Base-by-base conservation (phyloP, 2,329 filamentous ascomycete genomes). In the Didymellaceae sp. region DNA sequence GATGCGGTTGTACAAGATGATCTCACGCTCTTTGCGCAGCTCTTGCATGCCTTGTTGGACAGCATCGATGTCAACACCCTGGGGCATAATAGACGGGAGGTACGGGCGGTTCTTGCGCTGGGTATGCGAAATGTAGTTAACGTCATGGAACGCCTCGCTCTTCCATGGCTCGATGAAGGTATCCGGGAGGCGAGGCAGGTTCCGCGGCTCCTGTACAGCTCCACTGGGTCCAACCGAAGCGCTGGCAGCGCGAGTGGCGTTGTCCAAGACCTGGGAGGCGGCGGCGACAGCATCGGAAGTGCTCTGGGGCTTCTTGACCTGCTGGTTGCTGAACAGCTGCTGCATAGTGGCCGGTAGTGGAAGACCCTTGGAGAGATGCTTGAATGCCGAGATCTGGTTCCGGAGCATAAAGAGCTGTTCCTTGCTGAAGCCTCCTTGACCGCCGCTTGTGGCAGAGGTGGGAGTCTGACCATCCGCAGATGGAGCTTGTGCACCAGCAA, bases 371-470 rank as follows among this genome's bases (percentile, higher is more conserved):
- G 90, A 88, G 4, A 99, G 80, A 59, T 91, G 82, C 74, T 95
- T 95, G 76, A 97, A 97, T 0, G 93, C 92, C 62, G 88, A 82
- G 41, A 97, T 96, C 71, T 99, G 94, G 59, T 89, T 87, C 53
- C 90, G 83, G 8, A 99, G 78, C 33, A 90, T 84, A 18, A 82
- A 80, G 35, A 96, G 78, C 71, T 99, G 94, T 48, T 94, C 89
- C 18, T 83, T 82, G 14, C 62, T 58, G 58, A 72, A 65, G 24
- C 62, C 54, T 13, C 60, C 58, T 7, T 59, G 51, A 13, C 53
- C 53, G 20, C 52, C 55, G 40, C 58, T 47, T 1, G 62, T 61
- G 11, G 69, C 65, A 5, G 69, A 71, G 4, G 64, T 70, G 1
- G 66, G 62, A 7, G 70, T 71, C 47, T 71, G 66, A 2, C 63